A percentile compares a stretch with the other conserved stretches of the same genome.
Evolutionary conservation across 371 early-diverging fungal species (phyloP).

Genomic region (Mucor irregularis): DNA sequence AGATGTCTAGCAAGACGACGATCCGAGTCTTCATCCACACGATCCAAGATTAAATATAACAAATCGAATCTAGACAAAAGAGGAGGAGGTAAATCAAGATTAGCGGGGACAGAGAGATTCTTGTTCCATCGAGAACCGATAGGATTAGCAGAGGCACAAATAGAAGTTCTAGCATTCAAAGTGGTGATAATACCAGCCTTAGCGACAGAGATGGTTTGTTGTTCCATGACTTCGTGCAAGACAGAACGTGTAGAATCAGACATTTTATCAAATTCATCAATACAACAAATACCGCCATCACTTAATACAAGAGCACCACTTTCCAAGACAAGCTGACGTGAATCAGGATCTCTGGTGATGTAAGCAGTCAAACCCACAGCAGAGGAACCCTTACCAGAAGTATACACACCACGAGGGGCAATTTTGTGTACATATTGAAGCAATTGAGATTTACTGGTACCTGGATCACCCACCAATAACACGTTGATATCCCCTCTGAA

Average conservation of each 20-base stretch:
- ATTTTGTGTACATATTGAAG: slow-evolving; percentile 94
- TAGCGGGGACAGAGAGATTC: slow-evolving; percentile 87
- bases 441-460: slow-evolving; percentile 98
- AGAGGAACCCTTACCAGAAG: slow-evolving; percentile 98
- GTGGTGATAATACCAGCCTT: slow-evolving; percentile 99
- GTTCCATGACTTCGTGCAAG: slow-evolving; percentile 99
- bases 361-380: slow-evolving; percentile 99
- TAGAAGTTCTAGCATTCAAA: slow-evolving; percentile 98
- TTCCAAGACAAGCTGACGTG: slow-evolving; percentile 96
- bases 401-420: slow-evolving; percentile 98
- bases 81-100: slow-evolving; percentile 96
- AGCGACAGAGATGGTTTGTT: slow-evolving; percentile 99
- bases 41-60: slow-evolving; percentile 92
- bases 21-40: slow-evolving; percentile 87
- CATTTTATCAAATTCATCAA: slow-evolving; percentile 99
- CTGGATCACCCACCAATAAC: slow-evolving; percentile 99
- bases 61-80: slow-evolving; percentile 98
- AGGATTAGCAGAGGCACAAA: slow-evolving; percentile 98
- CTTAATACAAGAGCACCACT: slow-evolving; percentile 98
- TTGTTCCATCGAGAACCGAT: slow-evolving; percentile 95
- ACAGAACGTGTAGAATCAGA: slow-evolving; percentile 94
- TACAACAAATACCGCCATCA: slow-evolving; percentile 99
- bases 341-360: slow-evolving; percentile 98
- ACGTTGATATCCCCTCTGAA: slow-evolving; percentile 97
- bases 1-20: slow-evolving; percentile 86